phyloP scores from a whole-genome alignment of 164 flowering plant genomes.

The Taxillus chinensis region DNA sequence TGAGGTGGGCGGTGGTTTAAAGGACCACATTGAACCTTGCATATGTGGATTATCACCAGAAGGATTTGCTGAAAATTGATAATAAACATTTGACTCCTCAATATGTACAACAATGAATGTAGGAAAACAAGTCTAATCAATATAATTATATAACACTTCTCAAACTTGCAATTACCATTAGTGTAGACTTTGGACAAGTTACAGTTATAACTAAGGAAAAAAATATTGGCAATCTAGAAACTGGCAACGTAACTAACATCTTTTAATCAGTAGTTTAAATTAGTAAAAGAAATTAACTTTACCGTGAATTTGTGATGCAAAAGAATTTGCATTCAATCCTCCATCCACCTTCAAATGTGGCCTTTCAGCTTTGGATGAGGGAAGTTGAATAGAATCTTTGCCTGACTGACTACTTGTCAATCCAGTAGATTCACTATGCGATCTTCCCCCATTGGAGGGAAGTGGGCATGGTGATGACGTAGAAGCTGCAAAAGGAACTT shows the following conservation, averaged over 20 bases:
- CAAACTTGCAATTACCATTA: too few species aligned
- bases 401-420: conserved; percentile 25
- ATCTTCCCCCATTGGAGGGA: conserved; percentile 33
- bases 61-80: conserved; percentile 36
- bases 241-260: too few species aligned
- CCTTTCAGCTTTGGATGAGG: conserved; percentile 35
- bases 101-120: not conserved
- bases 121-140: not conserved
- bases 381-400: conserved; percentile 27
- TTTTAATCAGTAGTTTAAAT: not conserved
- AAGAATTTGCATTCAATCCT: conserved; percentile 33
- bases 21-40: conserved; percentile 37
- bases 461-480: conserved; percentile 29
- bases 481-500: conserved; percentile 30
- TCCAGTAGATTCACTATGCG: conserved; percentile 22
- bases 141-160: too few species aligned
- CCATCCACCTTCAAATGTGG: conserved; percentile 38
- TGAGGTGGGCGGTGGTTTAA: conserved; percentile 33
- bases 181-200: too few species aligned
- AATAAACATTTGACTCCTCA: not conserved
- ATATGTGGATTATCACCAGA: conserved; percentile 28
- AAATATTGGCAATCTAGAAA: not conserved
- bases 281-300: not conserved
- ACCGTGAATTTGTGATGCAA: conserved; percentile 46
- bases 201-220: not conserved